Base-by-base conservation (phyloP, 176 grass and related monocot species). In the Bolboschoenus planiculmis region DNA sequence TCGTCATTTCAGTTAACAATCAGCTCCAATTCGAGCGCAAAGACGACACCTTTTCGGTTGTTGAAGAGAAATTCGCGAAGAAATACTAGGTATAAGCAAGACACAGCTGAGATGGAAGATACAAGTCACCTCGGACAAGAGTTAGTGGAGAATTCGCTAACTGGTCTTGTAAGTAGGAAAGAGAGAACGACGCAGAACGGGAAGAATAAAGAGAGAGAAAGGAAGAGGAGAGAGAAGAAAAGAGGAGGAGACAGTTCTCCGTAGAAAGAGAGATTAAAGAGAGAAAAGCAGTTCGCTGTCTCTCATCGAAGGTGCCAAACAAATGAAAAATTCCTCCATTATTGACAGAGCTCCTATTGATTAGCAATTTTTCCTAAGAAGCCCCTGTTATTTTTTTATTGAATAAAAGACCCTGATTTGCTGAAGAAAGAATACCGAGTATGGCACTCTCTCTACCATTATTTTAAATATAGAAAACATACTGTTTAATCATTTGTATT, bases 181-280 rank as follows among this genome's bases (percentile, higher is more conserved):
- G 53, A 80, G 78, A 80, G 42, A 59, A 59, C 35, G 78, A 80
- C 77, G 53, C 10, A 58, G n/a, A 80, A 80, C 6, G 30, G 15
- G 54, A 58, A 30, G 54, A 80, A 57, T 21, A 35, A 36, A 56
- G 31, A 80, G 71, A 76, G 20, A 76, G 20, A 50, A 4, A 26
- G 20, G 44, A 13, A 76, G 20, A n/a, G n/a, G n/a, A n/a, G n/a
- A n/a, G 30, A 66, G 21, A 27, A 31, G 50, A 53, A 18, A 53
- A 53, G 50, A 50, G 26, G 43, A 75, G 71, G 70, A 46, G 39
- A 75, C 43, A 75, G 43, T 50, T 48, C 21, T 51, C 1, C 42
- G 39, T 27, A 75, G 42, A 48, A 47, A 48, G 21, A 50, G 40
- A 48, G 46, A 75, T 50, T 75, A 30, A 50, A 75, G 71, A 75